Evolutionary conservation across 352 stramenopile genomes (phyloP).

Genomic region (Globisporangium paddicum): DNA sequence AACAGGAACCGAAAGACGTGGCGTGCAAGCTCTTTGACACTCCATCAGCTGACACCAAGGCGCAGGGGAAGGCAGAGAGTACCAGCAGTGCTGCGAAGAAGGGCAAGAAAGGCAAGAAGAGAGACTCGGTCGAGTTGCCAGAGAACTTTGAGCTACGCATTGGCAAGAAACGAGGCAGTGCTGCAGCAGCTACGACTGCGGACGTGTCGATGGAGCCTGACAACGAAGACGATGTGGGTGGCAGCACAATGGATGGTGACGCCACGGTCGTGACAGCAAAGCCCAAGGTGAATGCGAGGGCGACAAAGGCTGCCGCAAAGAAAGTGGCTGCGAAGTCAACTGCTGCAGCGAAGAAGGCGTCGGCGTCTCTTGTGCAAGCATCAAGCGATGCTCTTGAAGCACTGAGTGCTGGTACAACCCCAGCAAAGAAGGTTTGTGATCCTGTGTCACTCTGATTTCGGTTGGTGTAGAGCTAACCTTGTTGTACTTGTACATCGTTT

Average conservation of each 20-base stretch:
- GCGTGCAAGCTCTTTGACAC: conserved; percentile 56
- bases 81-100: not conserved
- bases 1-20: conserved; percentile 26
- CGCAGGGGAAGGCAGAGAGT: conserved; percentile 1
- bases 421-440: conserved; percentile 4
- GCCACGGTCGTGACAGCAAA: conserved; percentile 3
- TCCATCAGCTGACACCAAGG: conserved; percentile 26
- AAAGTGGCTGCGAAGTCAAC: conserved; percentile 15
- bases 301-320: conserved; percentile 10
- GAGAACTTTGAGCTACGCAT: conserved; percentile 32
- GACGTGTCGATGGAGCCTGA: conserved; percentile 13
- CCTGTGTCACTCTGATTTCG: not conserved
- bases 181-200: conserved; percentile 3
- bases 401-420: not conserved
- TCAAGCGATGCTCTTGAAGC: conserved; percentile 8
- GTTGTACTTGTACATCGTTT: not conserved
- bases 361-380: not conserved
- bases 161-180: conserved; percentile 20
- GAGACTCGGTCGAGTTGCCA: conserved; percentile 11
- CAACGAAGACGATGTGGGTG: conserved; percentile 21
- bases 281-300: conserved; percentile 1
- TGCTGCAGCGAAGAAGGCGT: conserved; percentile 23
- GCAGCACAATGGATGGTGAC: conserved; percentile 1
- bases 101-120: conserved; percentile 8
- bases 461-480: not conserved